Evolutionary conservation across 306 rosid species (phyloP).

Genomic region (Cucumis cinereus): DNA sequence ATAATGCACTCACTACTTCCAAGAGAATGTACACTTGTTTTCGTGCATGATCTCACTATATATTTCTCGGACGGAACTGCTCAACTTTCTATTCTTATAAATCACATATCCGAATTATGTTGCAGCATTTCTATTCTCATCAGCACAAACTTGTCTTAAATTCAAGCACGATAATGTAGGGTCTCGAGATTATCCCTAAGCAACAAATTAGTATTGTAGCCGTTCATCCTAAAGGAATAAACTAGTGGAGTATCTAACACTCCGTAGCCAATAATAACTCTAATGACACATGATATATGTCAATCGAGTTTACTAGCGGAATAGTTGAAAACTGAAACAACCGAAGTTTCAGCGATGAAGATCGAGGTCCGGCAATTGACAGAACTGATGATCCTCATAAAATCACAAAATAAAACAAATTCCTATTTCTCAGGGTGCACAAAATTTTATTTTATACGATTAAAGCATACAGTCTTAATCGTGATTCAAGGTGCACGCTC

Average conservation of each 20-base stretch:
- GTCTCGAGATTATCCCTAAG: too few relatives aligned
- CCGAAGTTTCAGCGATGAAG: neutral
- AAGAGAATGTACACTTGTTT: neutral
- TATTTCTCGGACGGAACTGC: neutral
- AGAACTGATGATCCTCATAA: neutral
- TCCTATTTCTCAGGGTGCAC: neutral
- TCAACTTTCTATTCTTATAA: neutral
- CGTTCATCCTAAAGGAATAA: neutral
- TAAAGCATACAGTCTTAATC: neutral
- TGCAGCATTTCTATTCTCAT: neutral
- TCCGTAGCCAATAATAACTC: neutral
- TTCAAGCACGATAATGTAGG: too few relatives aligned
- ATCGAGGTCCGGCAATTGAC: neutral
- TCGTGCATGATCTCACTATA: neutral
- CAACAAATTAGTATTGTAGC: neutral
- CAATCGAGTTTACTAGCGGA: neutral
- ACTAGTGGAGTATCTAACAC: neutral
- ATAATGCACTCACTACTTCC: neutral
- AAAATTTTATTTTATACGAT: neutral
- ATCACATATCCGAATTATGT: neutral
- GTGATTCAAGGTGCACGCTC: slow-evolving; percentile 3
- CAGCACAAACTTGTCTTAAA: too few relatives aligned
- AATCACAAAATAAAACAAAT: neutral
- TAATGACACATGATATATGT: neutral
- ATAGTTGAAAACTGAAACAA: neutral